Conservation (phyloP, 352 stramenopile species). For the Phytophthora idaei region DNA sequence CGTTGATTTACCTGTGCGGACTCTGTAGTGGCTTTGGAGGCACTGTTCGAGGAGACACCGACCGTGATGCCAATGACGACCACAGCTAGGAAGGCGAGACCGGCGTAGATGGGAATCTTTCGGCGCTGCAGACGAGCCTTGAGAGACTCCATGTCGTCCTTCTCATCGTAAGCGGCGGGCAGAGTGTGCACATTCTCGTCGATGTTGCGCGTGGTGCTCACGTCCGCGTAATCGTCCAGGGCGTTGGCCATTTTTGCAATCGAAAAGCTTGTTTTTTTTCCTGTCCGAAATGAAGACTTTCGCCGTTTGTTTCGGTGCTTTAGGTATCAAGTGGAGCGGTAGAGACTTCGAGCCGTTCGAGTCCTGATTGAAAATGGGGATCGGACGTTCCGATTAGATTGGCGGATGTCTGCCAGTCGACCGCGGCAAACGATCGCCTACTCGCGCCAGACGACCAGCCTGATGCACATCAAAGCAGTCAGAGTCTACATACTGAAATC, state of each 20-base stretch:
- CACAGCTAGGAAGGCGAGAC: conserved; percentile 57
- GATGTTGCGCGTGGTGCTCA: conserved; percentile 48
- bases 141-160: conserved; percentile 57
- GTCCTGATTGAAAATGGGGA: conserved; percentile 36
- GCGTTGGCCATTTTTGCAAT: conserved; percentile 23
- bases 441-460: conserved; percentile 10
- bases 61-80: conserved; percentile 57
- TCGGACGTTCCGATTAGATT: conserved; percentile 19
- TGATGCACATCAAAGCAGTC: conserved; percentile 23
- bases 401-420: conserved; percentile 2
- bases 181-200: conserved; percentile 30
- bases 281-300: conserved; percentile 9
- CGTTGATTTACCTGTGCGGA: conserved; percentile 44
- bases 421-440: conserved; percentile 12
- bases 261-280: conserved; percentile 12
- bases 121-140: conserved; percentile 43
- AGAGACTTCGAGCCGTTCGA: conserved; percentile 6
- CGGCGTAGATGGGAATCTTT: conserved; percentile 76
- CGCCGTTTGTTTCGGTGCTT: not conserved
- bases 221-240: conserved; percentile 42
- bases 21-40: conserved; percentile 33
- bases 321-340: conserved; percentile 30
- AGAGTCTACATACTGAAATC: conserved; percentile 18
- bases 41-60: conserved; percentile 21
- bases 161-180: conserved; percentile 50